These are phyloP conservation scores for Symbiodinium natans DNA, from an alignment of 73 alveolate genomes.

Conservation along the genomic window DNA sequence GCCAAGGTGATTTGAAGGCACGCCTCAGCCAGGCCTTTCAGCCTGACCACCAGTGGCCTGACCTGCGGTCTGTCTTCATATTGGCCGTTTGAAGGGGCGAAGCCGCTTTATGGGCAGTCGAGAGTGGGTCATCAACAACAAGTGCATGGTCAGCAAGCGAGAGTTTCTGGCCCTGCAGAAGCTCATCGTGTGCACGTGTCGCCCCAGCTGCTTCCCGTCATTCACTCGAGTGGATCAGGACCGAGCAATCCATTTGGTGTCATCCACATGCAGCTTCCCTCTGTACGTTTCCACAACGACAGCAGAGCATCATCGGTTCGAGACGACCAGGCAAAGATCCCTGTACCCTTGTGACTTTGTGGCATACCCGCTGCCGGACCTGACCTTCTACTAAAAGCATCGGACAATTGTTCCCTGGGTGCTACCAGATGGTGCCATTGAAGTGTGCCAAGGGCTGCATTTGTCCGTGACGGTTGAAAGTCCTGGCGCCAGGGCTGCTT, in stretches of 20 bases:
- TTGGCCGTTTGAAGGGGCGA: neutral
- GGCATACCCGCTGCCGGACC: conserved; percentile 23
- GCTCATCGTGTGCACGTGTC: neutral
- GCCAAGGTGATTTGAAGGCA: neutral
- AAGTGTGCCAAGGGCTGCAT: neutral
- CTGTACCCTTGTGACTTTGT: neutral
- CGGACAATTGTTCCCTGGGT: neutral
- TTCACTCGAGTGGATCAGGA: neutral
- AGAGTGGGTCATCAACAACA: neutral
- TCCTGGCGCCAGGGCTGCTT: conserved; percentile 15
- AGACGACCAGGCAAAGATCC: neutral
- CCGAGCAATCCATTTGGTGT: neutral
- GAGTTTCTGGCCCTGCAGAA: neutral
- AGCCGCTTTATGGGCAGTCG: neutral
- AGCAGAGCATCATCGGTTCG: neutral
- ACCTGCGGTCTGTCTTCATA: neutral
- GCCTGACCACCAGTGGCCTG: neutral
- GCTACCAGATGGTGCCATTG: neutral
- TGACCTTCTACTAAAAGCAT: neutral
- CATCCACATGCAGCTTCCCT: neutral
- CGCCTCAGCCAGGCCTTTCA: neutral
- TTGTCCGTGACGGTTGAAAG: neutral
- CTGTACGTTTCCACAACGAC: neutral
- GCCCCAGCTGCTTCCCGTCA: neutral
- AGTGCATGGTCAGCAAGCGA: neutral